A percentile compares a stretch with the other conserved stretches of the same genome.
These are phyloP conservation scores for Penicillium desertorum DNA, from an alignment of 495 filamentous ascomycete genomes.

Conservation along the genomic window DNA sequence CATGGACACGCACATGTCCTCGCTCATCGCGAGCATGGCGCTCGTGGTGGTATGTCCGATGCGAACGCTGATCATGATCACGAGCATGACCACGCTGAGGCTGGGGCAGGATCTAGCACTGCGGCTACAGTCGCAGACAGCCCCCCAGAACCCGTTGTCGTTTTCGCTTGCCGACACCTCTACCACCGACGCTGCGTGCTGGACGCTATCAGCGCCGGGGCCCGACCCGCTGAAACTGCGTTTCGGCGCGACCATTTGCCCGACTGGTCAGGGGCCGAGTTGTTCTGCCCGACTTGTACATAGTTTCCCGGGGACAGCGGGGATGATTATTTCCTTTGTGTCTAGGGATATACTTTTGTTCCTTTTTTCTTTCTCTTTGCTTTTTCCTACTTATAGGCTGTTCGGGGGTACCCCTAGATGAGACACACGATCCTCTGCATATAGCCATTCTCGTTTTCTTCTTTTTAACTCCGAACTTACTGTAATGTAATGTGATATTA, in stretches of 20 bases:
- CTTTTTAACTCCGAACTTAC: background rate
- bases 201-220: slow-evolving; percentile 21
- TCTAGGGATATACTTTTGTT: slow-evolving; percentile 13
- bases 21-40: slow-evolving; percentile 13
- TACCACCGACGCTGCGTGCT: slow-evolving; percentile 52
- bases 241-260: slow-evolving; percentile 25
- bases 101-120: background rate
- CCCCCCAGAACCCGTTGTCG: slow-evolving; percentile 39
- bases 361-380: background rate
- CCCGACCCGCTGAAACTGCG: slow-evolving; percentile 22
- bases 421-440: slow-evolving; percentile 4
- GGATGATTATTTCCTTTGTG: slow-evolving; percentile 24
- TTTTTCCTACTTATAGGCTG: background rate
- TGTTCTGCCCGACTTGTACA: slow-evolving; percentile 44
- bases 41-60: slow-evolving; percentile 9
- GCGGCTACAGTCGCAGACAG: background rate
- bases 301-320: slow-evolving; percentile 14
- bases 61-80: slow-evolving; percentile 16
- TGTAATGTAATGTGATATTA: background rate
- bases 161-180: slow-evolving; percentile 57
- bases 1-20: slow-evolving; percentile 12
- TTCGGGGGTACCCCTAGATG: slow-evolving; percentile 5
- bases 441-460: background rate
- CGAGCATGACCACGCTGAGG: slow-evolving; percentile 19
- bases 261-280: slow-evolving; percentile 35